These are phyloP conservation scores for Domatiomyces catenatus DNA, from an alignment of 2,329 filamentous ascomycete species.

Conservation along the genomic window DNA sequence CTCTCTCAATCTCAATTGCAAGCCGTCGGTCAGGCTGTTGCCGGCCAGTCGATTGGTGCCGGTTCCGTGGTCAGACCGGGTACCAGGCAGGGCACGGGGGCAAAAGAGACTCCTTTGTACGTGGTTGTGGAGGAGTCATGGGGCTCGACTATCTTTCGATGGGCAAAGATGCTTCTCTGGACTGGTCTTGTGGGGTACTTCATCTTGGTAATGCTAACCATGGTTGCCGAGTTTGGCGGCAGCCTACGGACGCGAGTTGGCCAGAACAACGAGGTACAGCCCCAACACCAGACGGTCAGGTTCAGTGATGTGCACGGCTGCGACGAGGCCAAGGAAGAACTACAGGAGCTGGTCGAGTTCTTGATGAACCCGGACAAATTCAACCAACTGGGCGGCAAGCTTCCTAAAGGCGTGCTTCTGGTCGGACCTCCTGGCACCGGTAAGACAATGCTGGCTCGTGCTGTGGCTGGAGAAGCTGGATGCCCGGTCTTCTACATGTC, in stretches of 20 bases:
- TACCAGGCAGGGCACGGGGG: constrained; percentile 43
- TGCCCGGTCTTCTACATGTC: constrained; percentile 99
- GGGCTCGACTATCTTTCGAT: constrained; percentile 67
- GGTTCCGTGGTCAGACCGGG: constrained; percentile 41
- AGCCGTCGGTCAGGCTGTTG: constrained; percentile 67
- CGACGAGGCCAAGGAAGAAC: constrained; percentile 94
- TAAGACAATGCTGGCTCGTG: constrained; percentile 88
- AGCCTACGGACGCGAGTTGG: constrained; percentile 49
- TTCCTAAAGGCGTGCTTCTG: constrained; percentile 89
- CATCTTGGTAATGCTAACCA: constrained; percentile 60
- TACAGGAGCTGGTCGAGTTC: constrained; percentile 94
- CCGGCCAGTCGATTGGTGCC: constrained; percentile 49
- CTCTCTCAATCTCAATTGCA: constrained; percentile 52
- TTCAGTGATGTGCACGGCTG: constrained; percentile 94
- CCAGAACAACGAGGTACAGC: constrained; percentile 70
- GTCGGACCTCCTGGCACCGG: constrained; percentile 93
- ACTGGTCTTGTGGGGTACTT: constrained; percentile 70
- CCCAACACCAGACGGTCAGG: constrained; percentile 78
- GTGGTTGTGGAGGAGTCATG: constrained; percentile 89
- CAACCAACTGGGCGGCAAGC: constrained; percentile 82
- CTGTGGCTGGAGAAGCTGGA: constrained; percentile 89
- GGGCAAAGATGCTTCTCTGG: constrained; percentile 71
- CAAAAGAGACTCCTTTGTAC: constrained; percentile 74
- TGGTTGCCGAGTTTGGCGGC: constrained; percentile 68
- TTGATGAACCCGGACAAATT: constrained; percentile 86